Evolutionary conservation across 331 rosid genomes (phyloP), one percentile per base, ranked within the genome.

Genomic region (Pyracantha coccinea): DNA sequence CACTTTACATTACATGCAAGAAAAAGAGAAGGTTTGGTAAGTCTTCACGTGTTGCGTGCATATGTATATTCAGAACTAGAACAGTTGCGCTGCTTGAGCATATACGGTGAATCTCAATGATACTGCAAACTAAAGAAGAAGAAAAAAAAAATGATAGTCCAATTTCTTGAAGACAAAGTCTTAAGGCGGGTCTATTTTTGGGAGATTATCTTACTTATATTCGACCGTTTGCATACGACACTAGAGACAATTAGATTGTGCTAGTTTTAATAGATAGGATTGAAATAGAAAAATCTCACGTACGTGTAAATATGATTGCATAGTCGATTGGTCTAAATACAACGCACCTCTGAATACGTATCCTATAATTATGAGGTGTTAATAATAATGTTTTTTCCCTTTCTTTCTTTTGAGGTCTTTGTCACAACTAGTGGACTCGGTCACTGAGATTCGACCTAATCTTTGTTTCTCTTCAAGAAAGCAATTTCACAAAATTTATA

Each of bases 371-470:
- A 35, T 35, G 12, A 35, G 12, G 12, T 0, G 44, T 9, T 35
- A 35, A 8, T 35, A 35, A 47, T 47, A 47, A 12, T 47, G 19
- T 13, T 6, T 47, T 13, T 47, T 78, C 33, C 33, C 68, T 38
- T 7, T 13, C 8, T 45, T 45, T 3, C 25, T 53, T 20, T 7
- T 76, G 69, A 38, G 77, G 81, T 78, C 78, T 52, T 78, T 75
- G 47, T 83, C 66, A 16, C 44, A 9, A 76, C 15, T 3, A 59
- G 77, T 73, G 84, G 78, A 35, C 28, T 58, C 52, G 74, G 71
- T 59, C 83, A 47, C 41, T 67, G 32, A 72, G 74, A 70, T 71
- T 70, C 60, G 71, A 63, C 65, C 21, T 25, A 24, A 29, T 71
- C 68, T 14, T 73, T 73, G 69, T 31, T 53, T 64, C 60, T 1